Evolutionary conservation across 1,284 basidiomycete species (phyloP).

Genomic region (Inonotus hispidus): DNA sequence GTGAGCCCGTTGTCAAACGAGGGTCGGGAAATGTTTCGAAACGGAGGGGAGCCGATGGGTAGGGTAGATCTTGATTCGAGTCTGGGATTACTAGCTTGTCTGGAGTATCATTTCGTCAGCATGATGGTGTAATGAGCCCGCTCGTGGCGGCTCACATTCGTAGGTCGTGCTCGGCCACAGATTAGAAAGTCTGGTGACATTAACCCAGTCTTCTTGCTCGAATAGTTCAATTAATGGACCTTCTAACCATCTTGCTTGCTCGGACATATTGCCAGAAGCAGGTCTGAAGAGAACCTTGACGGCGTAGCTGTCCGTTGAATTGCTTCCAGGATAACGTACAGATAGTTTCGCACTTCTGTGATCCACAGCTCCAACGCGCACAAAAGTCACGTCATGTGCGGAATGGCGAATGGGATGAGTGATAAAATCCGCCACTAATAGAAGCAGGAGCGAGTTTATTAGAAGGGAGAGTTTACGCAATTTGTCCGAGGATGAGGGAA

Average conservation of each 20-base stretch:
- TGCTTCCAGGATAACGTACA: constrained; percentile 47
- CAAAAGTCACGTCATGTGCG: constrained; percentile 52
- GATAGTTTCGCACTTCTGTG: constrained; percentile 57
- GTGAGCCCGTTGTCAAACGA: constrained; percentile 43
- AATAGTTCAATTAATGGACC: constrained; percentile 46
- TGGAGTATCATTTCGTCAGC: background rate
- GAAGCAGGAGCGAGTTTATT: constrained; percentile 48
- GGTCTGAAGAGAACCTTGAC: constrained; percentile 44
- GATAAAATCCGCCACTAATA: constrained; percentile 47
- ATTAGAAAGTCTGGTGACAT: constrained; percentile 47
- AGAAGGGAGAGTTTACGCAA: constrained; percentile 32
- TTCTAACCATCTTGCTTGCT: constrained; percentile 39
- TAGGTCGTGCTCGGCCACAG: constrained; percentile 71
- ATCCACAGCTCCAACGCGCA: constrained; percentile 63
- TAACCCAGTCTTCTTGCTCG: constrained; percentile 59
- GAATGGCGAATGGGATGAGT: constrained; percentile 47
- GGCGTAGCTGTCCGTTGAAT: constrained; percentile 27
- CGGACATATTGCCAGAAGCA: background rate
- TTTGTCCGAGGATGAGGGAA: constrained; percentile 44
- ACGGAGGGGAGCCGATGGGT: constrained; percentile 43
- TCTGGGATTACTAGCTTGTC: background rate
- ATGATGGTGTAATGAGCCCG: too few relatives aligned
- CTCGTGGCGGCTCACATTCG: constrained; percentile 49
- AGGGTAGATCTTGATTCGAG: constrained; percentile 32
- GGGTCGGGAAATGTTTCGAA: constrained; percentile 72